These are phyloP conservation scores for Boletus sp. DNA, from an alignment of 768 basidiomycete genomes.

Conservation along the genomic window DNA sequence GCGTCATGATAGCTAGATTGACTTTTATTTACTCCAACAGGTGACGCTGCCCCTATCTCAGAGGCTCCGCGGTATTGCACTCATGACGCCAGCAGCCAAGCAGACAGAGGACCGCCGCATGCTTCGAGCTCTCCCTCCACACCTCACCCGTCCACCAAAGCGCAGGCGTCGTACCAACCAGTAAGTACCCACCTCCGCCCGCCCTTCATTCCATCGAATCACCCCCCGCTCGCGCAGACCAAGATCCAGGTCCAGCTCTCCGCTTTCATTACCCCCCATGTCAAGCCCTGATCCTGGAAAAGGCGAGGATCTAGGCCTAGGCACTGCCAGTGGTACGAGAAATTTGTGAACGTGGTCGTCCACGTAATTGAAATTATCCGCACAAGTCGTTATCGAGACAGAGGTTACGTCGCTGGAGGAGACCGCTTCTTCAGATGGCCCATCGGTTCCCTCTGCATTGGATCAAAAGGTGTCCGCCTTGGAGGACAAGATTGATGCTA, in stretches of 20 bases:
- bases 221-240: neutral
- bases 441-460: neutral
- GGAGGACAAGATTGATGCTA: neutral
- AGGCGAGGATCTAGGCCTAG: neutral
- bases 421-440: neutral
- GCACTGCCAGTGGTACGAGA: neutral
- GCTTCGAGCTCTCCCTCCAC: constrained; percentile 13
- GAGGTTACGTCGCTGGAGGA: neutral
- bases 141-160: constrained; percentile 11
- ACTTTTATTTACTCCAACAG: neutral
- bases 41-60: neutral
- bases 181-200: neutral
- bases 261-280: constrained; percentile 16
- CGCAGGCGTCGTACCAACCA: neutral
- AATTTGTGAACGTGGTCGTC: neutral
- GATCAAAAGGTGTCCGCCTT: neutral
- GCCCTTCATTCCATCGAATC: neutral
- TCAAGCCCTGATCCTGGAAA: neutral
- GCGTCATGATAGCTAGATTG: neutral
- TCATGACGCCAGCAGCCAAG: neutral
- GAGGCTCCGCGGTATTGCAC: no score
- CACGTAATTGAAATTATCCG: constrained; percentile 1
- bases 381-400: neutral
- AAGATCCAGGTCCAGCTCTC: constrained; percentile 7
- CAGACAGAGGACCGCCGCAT: neutral